Evolutionary conservation across 768 basidiomycete genomes (phyloP).

Genomic region (Suillus variegatus): DNA sequence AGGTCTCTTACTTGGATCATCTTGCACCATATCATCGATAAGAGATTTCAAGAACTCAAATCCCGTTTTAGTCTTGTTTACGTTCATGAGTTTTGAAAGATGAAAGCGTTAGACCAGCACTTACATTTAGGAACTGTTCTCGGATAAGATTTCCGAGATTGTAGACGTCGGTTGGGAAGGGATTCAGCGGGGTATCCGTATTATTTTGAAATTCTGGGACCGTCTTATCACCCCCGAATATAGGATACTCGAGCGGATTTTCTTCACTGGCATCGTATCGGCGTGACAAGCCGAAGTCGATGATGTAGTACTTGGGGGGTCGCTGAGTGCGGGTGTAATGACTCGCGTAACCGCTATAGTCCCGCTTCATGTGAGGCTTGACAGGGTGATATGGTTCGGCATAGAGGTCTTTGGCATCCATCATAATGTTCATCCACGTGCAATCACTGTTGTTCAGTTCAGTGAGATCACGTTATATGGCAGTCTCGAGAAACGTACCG

Average conservation of each 20-base stretch:
- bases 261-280: slow-evolving; percentile 27
- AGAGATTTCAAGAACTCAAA: slow-evolving; percentile 27
- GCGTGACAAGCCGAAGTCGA: slow-evolving; percentile 39
- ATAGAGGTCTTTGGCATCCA: slow-evolving; percentile 28
- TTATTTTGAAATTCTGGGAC: slow-evolving; percentile 41
- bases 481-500: slow-evolving; percentile 24
- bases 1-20: slow-evolving; percentile 23
- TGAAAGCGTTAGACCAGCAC: neutral
- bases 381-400: slow-evolving; percentile 29
- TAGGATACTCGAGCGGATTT: slow-evolving; percentile 27
- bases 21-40: slow-evolving; percentile 22
- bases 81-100: neutral
- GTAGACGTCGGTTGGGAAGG: slow-evolving; percentile 47
- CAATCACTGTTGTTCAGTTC: slow-evolving; percentile 24
- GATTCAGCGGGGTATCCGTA: slow-evolving; percentile 27
- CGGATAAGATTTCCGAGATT: slow-evolving; percentile 41
- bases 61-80: slow-evolving; percentile 7
- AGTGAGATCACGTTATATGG: neutral
- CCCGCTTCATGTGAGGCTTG: slow-evolving; percentile 11
- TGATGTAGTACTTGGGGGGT: slow-evolving; percentile 35
- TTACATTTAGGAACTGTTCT: slow-evolving; percentile 36
- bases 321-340: slow-evolving; percentile 30
- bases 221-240: slow-evolving; percentile 43
- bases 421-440: slow-evolving; percentile 32
- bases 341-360: slow-evolving; percentile 23